Conservation (phyloP, 768 basidiomycete genomes). For the Gautieria morchelliformis region DNA sequence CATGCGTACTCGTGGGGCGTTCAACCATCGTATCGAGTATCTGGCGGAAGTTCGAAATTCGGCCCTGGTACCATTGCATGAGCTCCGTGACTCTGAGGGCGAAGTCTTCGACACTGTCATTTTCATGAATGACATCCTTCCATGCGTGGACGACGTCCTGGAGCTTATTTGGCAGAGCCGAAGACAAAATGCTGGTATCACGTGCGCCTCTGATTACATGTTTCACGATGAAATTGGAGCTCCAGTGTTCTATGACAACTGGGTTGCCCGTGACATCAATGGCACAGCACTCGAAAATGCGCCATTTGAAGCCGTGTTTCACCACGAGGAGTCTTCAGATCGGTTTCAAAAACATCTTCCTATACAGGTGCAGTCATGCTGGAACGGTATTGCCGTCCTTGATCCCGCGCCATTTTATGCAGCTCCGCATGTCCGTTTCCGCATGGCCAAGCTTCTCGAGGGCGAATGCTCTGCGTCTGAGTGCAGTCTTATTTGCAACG, state of each 20-base stretch:
- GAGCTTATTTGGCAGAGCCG: conserved; percentile 96
- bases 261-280: conserved; percentile 98
- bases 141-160: conserved; percentile 94
- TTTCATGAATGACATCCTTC: conserved; percentile 99
- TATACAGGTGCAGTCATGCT: conserved; percentile 93
- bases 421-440: conserved; percentile 84
- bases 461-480: conserved; percentile 93
- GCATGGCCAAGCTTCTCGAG: conserved; percentile 86
- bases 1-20: conserved; percentile 86
- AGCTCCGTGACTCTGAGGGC: conserved; percentile 81
- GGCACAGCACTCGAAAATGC: conserved; percentile 98
- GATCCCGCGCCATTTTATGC: conserved; percentile 94
- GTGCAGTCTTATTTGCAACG: conserved; percentile 95
- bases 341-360: conserved; percentile 91
- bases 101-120: conserved; percentile 95
- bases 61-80: conserved; percentile 91
- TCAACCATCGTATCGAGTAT: conserved; percentile 99
- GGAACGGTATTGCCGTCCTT: conserved; percentile 95
- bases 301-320: conserved; percentile 91
- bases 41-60: conserved; percentile 99
- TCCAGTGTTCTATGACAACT: conserved; percentile 97
- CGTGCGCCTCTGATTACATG: conserved; percentile 98
- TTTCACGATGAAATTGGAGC: conserved; percentile 90
- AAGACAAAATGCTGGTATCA: conserved; percentile 92
- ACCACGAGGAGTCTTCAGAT: conserved; percentile 61